These are phyloP conservation scores for Emericellopsis terricola DNA, from an alignment of 495 filamentous ascomycete species.

Conservation along the genomic window DNA sequence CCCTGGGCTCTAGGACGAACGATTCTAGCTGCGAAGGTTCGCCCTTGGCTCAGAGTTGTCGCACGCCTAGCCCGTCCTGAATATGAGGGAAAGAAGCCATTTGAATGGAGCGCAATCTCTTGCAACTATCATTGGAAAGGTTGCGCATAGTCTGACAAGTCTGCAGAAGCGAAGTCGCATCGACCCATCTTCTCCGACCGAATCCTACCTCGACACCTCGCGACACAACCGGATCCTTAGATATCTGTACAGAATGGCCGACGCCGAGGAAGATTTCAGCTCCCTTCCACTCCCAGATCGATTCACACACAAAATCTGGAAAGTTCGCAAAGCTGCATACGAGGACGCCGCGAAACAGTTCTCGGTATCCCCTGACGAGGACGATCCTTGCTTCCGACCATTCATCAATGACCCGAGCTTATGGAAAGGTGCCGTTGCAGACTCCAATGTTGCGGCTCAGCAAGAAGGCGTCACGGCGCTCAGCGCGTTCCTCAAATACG, in stretches of 20 bases:
- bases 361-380: conserved; percentile 69
- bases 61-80: no score
- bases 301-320: conserved; percentile 93
- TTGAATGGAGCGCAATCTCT: no score
- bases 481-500: conserved; percentile 80
- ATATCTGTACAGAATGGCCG: conserved; percentile 30
- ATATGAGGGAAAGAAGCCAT: no score
- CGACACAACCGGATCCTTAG: not conserved
- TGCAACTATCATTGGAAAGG: no score
- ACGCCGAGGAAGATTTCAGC: conserved; percentile 68
- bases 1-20: no score
- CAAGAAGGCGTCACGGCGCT: conserved; percentile 77
- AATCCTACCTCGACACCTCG: no score
- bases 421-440: conserved; percentile 84
- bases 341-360: conserved; percentile 83
- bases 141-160: no score
- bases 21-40: no score
- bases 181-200: no score
- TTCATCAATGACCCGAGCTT: conserved; percentile 72
- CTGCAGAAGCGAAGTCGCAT: no score
- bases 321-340: conserved; percentile 89
- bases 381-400: conserved; percentile 66
- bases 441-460: conserved; percentile 96
- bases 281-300: conserved; percentile 64
- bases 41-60: no score